Base-by-base conservation (phyloP, 345 rosid genomes). In the Gossypium thurberi region DNA sequence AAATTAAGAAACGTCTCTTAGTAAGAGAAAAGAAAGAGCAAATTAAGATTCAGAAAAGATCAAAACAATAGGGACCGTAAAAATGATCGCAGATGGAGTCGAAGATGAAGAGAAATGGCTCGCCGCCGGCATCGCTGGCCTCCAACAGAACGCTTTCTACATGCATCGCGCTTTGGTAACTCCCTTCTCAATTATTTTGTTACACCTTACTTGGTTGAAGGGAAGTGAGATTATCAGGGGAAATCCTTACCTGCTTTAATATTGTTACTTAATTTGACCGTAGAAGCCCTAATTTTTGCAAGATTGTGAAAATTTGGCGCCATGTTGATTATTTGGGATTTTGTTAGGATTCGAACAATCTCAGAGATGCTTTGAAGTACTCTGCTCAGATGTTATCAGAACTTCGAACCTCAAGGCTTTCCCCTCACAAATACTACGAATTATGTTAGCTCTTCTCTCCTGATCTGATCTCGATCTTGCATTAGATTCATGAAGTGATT, bases 341-440 rank as follows among this genome's bases (percentile, higher is more conserved):
- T 26, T 61, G 0, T 72, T 81, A 95, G 99, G 99, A 95, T 67
- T 83, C 99, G 70, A 95, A 93, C 80, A 93, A 95, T 90, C 84
- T 93, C 65, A 84, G 94, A 81, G 99, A 95, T 78, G 98, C 98
- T 57, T 87, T 95, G 76, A 95, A 93, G 85, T 95, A 88, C 84
- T 95, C 99, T 61, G 94, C 99, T 78, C 99, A 93, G 91, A 95
- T 95, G 99, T 87, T 95, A 12, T 88, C 98, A 47, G 98, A 95
- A 86, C 90, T 95, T 11, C 92, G 99, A 71, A 95, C 99, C 76
- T 92, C 98, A 64, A 92, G 91, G 87, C 96, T 95, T 67, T 92
- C 98, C 23, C 99, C 99, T 37, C 98, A 91, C 28, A 95, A 95
- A 80, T 95, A 95, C 78, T 95, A 92, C 74, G 91, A 88, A 62